Conservation (phyloP, 441 rosid genomes). For the Gossypium trilobum region DNA sequence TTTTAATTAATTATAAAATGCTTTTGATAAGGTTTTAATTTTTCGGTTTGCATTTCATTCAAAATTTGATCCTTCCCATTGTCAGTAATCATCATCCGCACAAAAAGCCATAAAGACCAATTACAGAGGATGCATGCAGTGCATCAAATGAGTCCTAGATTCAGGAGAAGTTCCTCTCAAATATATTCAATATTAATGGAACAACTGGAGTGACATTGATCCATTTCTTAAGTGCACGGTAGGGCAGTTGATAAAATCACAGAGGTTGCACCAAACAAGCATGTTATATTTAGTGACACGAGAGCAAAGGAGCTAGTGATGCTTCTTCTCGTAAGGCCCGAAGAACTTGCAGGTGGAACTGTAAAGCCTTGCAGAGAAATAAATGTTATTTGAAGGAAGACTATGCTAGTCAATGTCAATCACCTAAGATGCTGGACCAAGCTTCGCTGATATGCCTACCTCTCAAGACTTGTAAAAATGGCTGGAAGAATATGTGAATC, state of each 20-base stretch:
- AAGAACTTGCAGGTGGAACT: no score
- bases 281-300: no score
- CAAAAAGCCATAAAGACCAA: not conserved
- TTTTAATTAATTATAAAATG: not conserved
- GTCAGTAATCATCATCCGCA: not conserved
- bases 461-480: no score
- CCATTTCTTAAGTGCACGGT: not conserved
- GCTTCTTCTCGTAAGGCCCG: no score
- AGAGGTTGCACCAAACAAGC: not conserved
- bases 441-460: no score
- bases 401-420: no score
- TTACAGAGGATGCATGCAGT: not conserved
- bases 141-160: not conserved
- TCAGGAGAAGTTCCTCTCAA: not conserved
- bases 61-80: not conserved
- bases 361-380: no score
- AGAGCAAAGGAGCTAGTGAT: no score
- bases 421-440: no score
- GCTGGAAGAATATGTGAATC: no score
- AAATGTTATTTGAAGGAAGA: no score
- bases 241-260: not conserved
- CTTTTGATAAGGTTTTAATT: not conserved
- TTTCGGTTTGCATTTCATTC: not conserved
- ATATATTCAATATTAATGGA: not conserved
- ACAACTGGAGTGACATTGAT: not conserved